Conservation (phyloP, 129 eudicot genomes). For the Ambrosia artemisiifolia region DNA sequence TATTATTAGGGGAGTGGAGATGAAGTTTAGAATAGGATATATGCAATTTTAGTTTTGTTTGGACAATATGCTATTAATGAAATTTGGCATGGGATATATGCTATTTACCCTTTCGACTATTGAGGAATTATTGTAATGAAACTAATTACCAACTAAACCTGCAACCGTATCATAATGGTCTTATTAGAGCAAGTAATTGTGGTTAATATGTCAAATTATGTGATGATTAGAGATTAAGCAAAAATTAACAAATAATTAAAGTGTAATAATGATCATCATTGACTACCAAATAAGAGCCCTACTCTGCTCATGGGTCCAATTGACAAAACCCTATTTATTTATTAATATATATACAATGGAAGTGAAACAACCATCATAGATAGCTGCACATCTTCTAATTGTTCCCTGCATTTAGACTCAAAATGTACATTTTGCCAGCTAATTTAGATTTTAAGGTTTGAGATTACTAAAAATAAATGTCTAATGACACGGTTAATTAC, state of each 20-base stretch:
- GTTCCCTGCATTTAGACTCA: neutral
- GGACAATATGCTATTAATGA: too few relatives aligned
- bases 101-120: too few relatives aligned
- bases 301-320: slow-evolving; percentile 17
- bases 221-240: slow-evolving; percentile 30
- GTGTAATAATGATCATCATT: slow-evolving; percentile 22
- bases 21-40: too few relatives aligned
- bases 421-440: slow-evolving; percentile 1
- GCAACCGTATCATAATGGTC: neutral
- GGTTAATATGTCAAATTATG: slow-evolving; percentile 17
- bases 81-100: neutral
- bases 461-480: neutral
- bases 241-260: slow-evolving; percentile 18
- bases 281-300: slow-evolving; percentile 12
- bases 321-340: neutral
- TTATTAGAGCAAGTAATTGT: neutral
- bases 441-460: neutral
- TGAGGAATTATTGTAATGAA: too few relatives aligned
- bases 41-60: too few relatives aligned
- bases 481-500: neutral
- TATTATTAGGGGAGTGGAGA: too few relatives aligned
- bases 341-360: neutral
- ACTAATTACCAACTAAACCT: neutral
- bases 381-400: neutral
- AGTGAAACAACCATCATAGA: slow-evolving; percentile 7